phyloP scores from a whole-genome alignment of 805 yeast genomes.

The Yarrowia yakushimensis region DNA sequence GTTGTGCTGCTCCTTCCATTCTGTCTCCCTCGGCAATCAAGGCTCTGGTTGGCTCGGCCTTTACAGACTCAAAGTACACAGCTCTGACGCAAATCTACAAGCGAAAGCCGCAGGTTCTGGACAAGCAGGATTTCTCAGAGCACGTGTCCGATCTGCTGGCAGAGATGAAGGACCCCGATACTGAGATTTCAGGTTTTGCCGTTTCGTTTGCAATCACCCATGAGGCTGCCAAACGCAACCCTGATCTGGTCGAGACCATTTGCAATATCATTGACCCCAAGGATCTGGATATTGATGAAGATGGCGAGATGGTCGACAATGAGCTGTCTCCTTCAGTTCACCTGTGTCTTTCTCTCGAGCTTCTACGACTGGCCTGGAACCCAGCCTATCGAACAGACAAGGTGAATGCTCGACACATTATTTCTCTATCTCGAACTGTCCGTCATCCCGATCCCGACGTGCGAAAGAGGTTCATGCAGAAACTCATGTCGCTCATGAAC shows the following conservation, averaged over 20 bases:
- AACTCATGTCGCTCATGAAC: constrained; percentile 10
- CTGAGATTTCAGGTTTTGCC: not conserved
- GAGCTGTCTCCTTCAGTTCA: constrained; percentile 47
- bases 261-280: constrained; percentile 10
- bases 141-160: not conserved
- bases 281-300: constrained; percentile 3
- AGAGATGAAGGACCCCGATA: not conserved
- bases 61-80: not conserved
- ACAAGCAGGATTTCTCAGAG: not conserved
- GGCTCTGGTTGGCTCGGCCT: not conserved
- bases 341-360: not conserved
- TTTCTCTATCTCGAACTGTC: constrained; percentile 12
- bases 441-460: constrained; percentile 5
- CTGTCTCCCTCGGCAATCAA: not conserved
- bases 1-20: not conserved
- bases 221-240: not conserved
- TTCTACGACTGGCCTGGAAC: constrained; percentile 3
- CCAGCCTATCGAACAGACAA: constrained; percentile 41
- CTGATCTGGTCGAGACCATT: not conserved
- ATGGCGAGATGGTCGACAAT: constrained; percentile 46
- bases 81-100: constrained; percentile 11
- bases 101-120: not conserved
- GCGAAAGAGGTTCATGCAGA: constrained; percentile 4
- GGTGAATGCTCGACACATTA: constrained; percentile 47
- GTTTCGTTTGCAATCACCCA: constrained; percentile 8